Base-by-base conservation (phyloP, 2,329 filamentous ascomycete species). In the Beauveria medogensis region DNA sequence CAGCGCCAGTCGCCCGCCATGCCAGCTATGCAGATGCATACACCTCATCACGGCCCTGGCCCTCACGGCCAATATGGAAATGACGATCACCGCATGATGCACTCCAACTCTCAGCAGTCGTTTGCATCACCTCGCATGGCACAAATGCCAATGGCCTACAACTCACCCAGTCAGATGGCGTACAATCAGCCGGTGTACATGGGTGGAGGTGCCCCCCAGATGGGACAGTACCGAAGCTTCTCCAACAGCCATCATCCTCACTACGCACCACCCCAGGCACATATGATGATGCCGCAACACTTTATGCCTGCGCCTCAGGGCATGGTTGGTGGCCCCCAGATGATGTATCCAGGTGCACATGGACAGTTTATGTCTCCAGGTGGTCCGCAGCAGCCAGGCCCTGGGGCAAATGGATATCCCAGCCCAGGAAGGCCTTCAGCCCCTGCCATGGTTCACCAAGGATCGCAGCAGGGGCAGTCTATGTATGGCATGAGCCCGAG, bases 381-480 rank as follows among this genome's bases (percentile, higher is more conserved):
- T 46, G 81, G 79, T 2, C 80, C 80, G 20, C 83, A 82, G 30
- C 83, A 85, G 65, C 74, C 77, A 9, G 81, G 85, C 59, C 84
- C 88, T 22, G 89, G 84, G 48, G 80, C 84, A 8, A 89, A 87
- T 67, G 91, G 91, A 18, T 96, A 90, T 69, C 90, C 91, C n/a
- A 97, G 93, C 71, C 93, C 93, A 1, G 87, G 91, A 61, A 85
- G 92, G 53, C 86, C 87, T 30, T 72, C 79, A 22, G 91, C 94
- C 14, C 88, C 91, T 2, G 91, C 95, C 87, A 97, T 97, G 93
- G 90, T 88, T 69, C 92, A 92, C 66, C 91, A 96, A 75, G 91
- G 91, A 60, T 97, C 92, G 30, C 93, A 97, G 69, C 92, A 96
- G 72, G 92, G 92, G 46, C 91, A 95, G 71, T 85, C 78, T 68